Percentiles rank a stretch among this genome's conserved stretches.
These are phyloP conservation scores for Thamnidium elegans DNA, from an alignment of 192 early-diverging fungal genomes.

Conservation along the genomic window DNA sequence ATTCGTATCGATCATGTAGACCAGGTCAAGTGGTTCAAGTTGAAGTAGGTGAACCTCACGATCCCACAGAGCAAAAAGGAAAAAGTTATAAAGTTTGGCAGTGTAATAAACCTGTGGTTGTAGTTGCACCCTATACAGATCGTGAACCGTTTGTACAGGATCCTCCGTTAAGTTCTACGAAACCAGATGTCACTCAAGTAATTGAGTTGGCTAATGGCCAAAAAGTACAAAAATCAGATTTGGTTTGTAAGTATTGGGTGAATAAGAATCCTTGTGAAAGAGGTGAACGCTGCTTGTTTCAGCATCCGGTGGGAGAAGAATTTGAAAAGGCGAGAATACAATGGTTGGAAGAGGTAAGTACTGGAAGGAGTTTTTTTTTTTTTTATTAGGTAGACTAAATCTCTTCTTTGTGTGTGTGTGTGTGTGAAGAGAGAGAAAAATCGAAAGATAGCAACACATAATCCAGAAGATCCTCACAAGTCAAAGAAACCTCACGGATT, in stretches of 20 bases:
- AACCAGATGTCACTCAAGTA: not conserved
- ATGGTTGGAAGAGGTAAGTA: conserved; percentile 38
- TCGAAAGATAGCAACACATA: conserved; percentile 36
- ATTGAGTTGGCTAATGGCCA: conserved; percentile 4
- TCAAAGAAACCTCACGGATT: conserved; percentile 48
- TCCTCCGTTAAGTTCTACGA: not conserved
- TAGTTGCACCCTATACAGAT: not conserved
- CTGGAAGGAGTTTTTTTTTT: not conserved
- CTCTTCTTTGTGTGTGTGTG: too few relatives aligned
- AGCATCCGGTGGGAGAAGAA: conserved; percentile 30
- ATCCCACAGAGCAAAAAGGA: conserved; percentile 12
- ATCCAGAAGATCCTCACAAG: conserved; percentile 43
- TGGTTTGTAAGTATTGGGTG: conserved; percentile 39
- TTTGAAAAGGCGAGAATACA: conserved; percentile 26
- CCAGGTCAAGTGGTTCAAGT: conserved; percentile 22
- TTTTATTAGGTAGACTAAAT: not conserved
- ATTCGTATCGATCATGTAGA: conserved; percentile 9
- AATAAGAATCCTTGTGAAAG: conserved; percentile 26
- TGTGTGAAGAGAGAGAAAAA: conserved; percentile 35
- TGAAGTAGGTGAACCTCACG: conserved; percentile 11
- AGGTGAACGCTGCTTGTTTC: conserved; percentile 27
- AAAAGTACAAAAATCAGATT: not conserved
- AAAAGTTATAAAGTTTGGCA: conserved; percentile 22
- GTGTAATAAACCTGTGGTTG: not conserved
- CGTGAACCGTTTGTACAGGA: conserved; percentile 12